Evolutionary conservation across 2,329 filamentous ascomycete species (phyloP).

Genomic region (Neofusicoccum laricinum): DNA sequence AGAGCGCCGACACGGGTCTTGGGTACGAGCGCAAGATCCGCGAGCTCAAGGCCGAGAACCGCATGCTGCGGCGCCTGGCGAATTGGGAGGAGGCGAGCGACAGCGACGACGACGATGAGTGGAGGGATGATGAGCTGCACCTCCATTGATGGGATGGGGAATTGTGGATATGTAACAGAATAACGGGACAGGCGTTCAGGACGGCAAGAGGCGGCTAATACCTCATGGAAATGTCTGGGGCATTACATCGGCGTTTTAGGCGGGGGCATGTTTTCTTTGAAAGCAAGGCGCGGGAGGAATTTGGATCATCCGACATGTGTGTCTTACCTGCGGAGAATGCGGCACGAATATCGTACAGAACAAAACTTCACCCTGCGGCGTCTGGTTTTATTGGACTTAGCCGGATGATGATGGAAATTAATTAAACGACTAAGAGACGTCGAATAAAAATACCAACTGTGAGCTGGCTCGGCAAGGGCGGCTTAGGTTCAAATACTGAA

Average conservation of each 20-base stretch:
- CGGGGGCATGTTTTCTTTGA: not conserved
- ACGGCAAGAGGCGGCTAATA: not conserved
- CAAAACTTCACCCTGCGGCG: no score
- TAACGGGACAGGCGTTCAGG: not conserved
- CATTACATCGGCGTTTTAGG: not conserved
- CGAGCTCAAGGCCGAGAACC: slow-evolving; percentile 48
- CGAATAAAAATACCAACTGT: no score
- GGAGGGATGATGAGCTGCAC: slow-evolving; percentile 23
- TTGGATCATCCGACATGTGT: no score
- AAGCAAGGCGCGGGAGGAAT: no score
- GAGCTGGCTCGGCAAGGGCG: no score
- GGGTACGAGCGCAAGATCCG: slow-evolving; percentile 38
- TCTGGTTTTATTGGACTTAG: no score
- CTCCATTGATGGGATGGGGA: not conserved
- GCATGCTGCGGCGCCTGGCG: slow-evolving; percentile 42
- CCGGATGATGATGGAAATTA: no score
- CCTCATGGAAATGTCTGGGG: not conserved
- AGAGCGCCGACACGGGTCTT: slow-evolving; percentile 35
- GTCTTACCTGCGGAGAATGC: no score
- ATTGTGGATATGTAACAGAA: slow-evolving; percentile 2
- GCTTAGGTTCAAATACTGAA: no score
- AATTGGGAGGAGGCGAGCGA: slow-evolving; percentile 45
- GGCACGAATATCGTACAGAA: no score
- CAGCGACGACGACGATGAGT: slow-evolving; percentile 41
- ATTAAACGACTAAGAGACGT: no score